Evolutionary conservation across 2,329 filamentous ascomycete species (phyloP), one percentile per base, ranked within the genome.

Genomic region (Aspergillus flavus): DNA sequence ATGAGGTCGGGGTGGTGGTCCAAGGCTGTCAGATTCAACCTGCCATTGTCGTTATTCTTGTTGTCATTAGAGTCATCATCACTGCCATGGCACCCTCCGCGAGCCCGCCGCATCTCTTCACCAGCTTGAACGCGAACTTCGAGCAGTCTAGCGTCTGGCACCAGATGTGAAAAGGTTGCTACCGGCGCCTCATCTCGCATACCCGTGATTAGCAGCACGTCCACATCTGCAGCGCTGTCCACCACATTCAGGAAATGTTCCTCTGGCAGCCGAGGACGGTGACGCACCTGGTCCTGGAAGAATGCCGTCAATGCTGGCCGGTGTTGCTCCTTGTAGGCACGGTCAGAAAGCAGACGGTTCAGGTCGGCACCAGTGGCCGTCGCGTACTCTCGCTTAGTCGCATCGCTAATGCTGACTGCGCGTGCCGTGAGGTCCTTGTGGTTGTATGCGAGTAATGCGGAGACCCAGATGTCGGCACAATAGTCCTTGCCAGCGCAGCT

Each of bases 181-280:
- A 89, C 79, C 0, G 87, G 87, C 6, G 86, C 83, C 55, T 85
- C 76, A 56, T 90, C 87, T 78, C 86, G 84, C 84, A 89, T 85
- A 0, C 87, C 60, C 14, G 34, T 36, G 34, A 36, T 36, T 16
- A 36, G 6, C 34, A 36, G 14, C 14, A 36, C 34, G 34, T 36
- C 34, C 5, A 16, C 34, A 36, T 36, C 34, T 36, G 34, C 0
- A 36, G 34, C 14, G 34, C 2, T 1, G 5, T 36, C 14, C 14
- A 36, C 34, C 14, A 36, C 34, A 16, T 16, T 36, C 34, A 36
- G 34, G 34, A 36, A 36, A 36, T 36, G 34, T 14, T 86, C 80
- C 66, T 85, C 74, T 65, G 75, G 83, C 19, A 89, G 75, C 45
- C 55, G 66, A 64, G 85, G 84, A 77, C 76, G 68, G 2, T 77